Percentiles rank a stretch among this genome's conserved stretches.
phyloP scores from a whole-genome alignment of 768 basidiomycete genomes.

The Cantharellus anzutake region DNA sequence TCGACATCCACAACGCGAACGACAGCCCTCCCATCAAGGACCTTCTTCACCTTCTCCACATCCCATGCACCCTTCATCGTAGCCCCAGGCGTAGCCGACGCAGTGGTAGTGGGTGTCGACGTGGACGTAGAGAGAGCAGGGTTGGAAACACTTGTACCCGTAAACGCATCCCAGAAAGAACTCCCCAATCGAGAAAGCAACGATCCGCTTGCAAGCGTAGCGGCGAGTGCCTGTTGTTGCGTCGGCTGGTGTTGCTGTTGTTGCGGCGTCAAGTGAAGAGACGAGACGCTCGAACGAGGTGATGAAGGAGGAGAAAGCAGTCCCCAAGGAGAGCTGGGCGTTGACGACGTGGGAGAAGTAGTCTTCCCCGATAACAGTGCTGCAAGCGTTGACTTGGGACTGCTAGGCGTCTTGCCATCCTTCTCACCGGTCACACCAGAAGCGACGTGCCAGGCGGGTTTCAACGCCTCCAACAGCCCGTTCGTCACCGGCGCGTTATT shows the following conservation, averaged over 20 bases:
- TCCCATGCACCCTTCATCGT: constrained; percentile 28
- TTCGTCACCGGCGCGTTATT: not conserved
- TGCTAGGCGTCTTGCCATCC: constrained; percentile 13
- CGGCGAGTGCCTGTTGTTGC: constrained; percentile 36
- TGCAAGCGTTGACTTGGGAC: constrained; percentile 5
- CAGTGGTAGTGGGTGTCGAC: constrained; percentile 8
- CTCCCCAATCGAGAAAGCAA: constrained; percentile 45
- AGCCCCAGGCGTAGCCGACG: constrained; percentile 9
- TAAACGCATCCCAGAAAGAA: constrained; percentile 81
- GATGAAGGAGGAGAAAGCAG: constrained; percentile 10
- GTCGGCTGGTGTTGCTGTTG: constrained; percentile 16
- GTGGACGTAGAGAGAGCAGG: constrained; percentile 12
- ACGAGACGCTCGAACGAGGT: constrained; percentile 14
- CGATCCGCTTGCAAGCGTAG: constrained; percentile 64
- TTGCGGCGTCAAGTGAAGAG: no score
- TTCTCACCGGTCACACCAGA: constrained; percentile 8
- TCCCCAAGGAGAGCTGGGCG: not conserved
- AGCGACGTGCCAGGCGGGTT: constrained; percentile 11
- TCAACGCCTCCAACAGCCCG: not conserved
- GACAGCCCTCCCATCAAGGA: constrained; percentile 70
- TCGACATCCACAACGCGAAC: constrained; percentile 55
- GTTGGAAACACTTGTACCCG: constrained; percentile 21
- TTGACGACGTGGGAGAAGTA: not conserved
- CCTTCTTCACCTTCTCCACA: constrained; percentile 60
- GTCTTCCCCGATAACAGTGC: constrained; percentile 32